These are phyloP conservation scores for Thalassiosira livingstoniorum DNA, from an alignment of 352 stramenopile species.

Conservation along the genomic window DNA sequence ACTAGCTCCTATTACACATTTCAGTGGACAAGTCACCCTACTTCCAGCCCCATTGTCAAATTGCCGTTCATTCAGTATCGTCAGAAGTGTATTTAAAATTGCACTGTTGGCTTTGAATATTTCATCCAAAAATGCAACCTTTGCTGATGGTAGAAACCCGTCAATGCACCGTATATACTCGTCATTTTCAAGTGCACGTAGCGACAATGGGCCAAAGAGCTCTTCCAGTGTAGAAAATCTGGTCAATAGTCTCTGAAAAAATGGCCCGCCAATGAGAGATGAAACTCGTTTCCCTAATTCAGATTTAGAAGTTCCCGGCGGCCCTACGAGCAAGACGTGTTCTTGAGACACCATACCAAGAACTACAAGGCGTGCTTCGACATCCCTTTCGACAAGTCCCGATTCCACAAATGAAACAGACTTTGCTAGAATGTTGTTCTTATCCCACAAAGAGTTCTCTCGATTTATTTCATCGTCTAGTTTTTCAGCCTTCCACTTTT, in stretches of 20 bases:
- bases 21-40: constrained; percentile 67
- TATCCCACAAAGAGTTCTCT: constrained; percentile 28
- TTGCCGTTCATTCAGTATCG: constrained; percentile 82
- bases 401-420: constrained; percentile 61
- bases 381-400: constrained; percentile 75
- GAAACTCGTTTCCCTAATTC: constrained; percentile 67
- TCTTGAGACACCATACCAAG: constrained; percentile 74
- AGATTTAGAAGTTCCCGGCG: constrained; percentile 45
- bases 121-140: constrained; percentile 81
- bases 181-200: constrained; percentile 80
- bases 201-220: constrained; percentile 79
- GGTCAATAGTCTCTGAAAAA: constrained; percentile 82
- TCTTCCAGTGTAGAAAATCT: constrained; percentile 84
- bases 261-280: constrained; percentile 66
- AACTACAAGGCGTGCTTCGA: constrained; percentile 74
- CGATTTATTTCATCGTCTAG: constrained; percentile 37
- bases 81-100: constrained; percentile 82
- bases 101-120: constrained; percentile 83
- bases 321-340: constrained; percentile 74
- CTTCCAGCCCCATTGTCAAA: constrained; percentile 77
- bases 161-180: constrained; percentile 73
- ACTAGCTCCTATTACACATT: constrained; percentile 80
- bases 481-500: constrained; percentile 19
- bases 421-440: constrained; percentile 45
- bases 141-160: constrained; percentile 72